Conservation (phyloP, 2,329 filamentous ascomycete species). For the Blumeria graminis region DNA sequence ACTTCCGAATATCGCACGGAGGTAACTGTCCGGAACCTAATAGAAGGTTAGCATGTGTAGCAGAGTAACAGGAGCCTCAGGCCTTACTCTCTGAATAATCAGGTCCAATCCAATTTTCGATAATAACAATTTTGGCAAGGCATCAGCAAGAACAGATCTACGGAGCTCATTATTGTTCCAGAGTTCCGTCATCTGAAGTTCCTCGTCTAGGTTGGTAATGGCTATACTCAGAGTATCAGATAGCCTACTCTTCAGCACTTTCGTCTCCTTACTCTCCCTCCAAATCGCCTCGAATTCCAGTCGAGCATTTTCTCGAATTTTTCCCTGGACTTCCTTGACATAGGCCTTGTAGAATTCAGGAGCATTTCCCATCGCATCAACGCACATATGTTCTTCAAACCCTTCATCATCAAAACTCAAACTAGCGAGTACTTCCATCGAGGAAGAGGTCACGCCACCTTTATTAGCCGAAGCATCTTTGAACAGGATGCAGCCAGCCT, state of each 20-base stretch:
- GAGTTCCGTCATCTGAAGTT: conserved; percentile 76
- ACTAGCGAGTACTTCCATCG: conserved; percentile 81
- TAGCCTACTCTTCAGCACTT: conserved; percentile 57
- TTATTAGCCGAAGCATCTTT: conserved; percentile 98
- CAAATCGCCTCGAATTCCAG: conserved; percentile 98
- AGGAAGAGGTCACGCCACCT: conserved; percentile 91
- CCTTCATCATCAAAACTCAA: conserved; percentile 78
- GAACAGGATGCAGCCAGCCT: conserved; percentile 84
- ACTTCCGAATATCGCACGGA: conserved; percentile 86
- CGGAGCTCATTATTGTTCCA: conserved; percentile 69
- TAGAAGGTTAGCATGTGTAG: neutral
- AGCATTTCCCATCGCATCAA: conserved; percentile 46
- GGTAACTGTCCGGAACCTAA: conserved; percentile 68
- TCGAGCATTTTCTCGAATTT: conserved; percentile 72
- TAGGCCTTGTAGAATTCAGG: conserved; percentile 87
- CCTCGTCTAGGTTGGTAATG: conserved; percentile 91
- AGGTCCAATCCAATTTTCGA: conserved; percentile 79
- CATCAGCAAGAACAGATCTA: conserved; percentile 55
- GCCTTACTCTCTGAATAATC: conserved; percentile 43
- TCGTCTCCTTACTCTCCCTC: conserved; percentile 72
- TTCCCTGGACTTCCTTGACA: conserved; percentile 73
- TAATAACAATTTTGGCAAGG: conserved; percentile 60
- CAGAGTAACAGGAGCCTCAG: conserved; percentile 17
- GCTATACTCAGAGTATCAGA: conserved; percentile 77
- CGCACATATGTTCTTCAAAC: conserved; percentile 88